phyloP scores from a whole-genome alignment of 2,329 filamentous ascomycete species.

The Trichoderma citrinoviride region DNA sequence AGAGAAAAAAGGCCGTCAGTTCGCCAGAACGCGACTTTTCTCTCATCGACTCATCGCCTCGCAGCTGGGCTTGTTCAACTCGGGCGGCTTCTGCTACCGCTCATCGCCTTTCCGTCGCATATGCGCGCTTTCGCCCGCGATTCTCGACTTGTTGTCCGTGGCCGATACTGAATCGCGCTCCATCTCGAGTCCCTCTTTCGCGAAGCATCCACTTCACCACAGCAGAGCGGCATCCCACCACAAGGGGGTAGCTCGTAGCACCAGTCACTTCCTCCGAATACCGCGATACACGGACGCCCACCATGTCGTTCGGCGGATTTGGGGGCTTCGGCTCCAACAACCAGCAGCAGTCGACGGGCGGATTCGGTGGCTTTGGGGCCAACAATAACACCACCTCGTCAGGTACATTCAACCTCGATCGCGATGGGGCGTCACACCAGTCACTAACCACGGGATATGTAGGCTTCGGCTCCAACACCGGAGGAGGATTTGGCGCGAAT shows the following conservation, averaged over 20 bases:
- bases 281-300: conserved; percentile 25
- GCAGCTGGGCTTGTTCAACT: conserved; percentile 26
- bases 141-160: conserved; percentile 12
- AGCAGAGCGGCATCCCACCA: conserved; percentile 10
- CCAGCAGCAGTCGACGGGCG: conserved; percentile 33
- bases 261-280: conserved; percentile 23
- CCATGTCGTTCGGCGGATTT: conserved; percentile 56
- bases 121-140: conserved; percentile 17
- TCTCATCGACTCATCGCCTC: conserved; percentile 18
- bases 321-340: conserved; percentile 61
- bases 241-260: conserved; percentile 19
- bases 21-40: conserved; percentile 19
- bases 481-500: conserved; percentile 44
- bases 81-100: not conserved
- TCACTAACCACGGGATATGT: conserved; percentile 28
- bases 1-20: not conserved
- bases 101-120: not conserved
- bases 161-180: conserved; percentile 13
- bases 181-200: conserved; percentile 2
- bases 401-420: conserved; percentile 47
- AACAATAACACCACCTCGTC: conserved; percentile 42
- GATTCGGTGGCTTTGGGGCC: conserved; percentile 59
- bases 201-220: not conserved
- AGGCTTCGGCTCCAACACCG: conserved; percentile 37
- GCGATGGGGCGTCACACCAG: conserved; percentile 25